These are phyloP conservation scores for Trichoderma asperellum DNA, from an alignment of 2,329 filamentous ascomycete species.

Conservation along the genomic window DNA sequence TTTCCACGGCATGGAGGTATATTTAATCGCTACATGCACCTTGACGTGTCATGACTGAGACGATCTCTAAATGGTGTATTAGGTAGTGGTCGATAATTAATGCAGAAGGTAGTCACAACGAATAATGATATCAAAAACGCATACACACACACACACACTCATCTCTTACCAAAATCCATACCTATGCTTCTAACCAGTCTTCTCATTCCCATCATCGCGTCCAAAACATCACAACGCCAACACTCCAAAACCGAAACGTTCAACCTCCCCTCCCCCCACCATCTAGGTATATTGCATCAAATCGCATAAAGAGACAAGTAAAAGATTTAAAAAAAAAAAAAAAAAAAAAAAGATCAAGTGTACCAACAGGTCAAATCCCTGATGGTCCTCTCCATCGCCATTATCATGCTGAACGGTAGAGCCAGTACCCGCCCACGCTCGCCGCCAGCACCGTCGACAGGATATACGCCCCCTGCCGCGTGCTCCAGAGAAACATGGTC, in stretches of 20 bases:
- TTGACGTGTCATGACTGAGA: not conserved
- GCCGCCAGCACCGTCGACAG: slow-evolving; percentile 50
- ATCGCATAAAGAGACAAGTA: not conserved
- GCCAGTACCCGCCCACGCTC: slow-evolving; percentile 53
- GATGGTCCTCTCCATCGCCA: not conserved
- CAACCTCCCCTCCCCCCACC: not conserved
- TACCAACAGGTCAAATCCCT: too few species aligned
- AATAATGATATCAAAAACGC: slow-evolving; percentile 1
- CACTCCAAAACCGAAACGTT: not conserved
- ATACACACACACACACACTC: not conserved
- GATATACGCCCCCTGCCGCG: slow-evolving; percentile 53
- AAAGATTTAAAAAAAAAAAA: too few species aligned
- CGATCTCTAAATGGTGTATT: not conserved
- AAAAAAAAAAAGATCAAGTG: not conserved
- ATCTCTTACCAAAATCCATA: not conserved
- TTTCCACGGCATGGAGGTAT: not conserved
- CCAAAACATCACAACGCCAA: slow-evolving; percentile 4
- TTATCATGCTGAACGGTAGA: slow-evolving; percentile 32
- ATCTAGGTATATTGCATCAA: not conserved
- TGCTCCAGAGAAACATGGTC: slow-evolving; percentile 60
- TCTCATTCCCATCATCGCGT: not conserved
- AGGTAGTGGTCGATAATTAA: not conserved
- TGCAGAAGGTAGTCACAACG: not conserved
- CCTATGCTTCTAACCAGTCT: not conserved
- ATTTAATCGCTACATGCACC: not conserved